Base-by-base conservation (phyloP, 495 filamentous ascomycete species). In the Aspergillus carlsbadensis region DNA sequence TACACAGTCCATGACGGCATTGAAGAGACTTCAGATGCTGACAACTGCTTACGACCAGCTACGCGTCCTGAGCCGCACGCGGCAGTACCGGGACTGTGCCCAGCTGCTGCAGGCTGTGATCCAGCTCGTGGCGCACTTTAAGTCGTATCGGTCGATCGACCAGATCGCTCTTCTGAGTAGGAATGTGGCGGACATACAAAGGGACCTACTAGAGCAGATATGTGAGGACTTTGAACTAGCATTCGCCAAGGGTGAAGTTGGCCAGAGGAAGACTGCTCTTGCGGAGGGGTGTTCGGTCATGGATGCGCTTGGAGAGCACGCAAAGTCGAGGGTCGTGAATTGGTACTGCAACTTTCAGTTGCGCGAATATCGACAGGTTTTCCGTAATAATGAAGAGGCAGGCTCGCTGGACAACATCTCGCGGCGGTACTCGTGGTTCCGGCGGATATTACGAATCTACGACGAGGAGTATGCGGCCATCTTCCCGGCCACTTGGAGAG, bases 271-370 rank as follows among this genome's bases (percentile, higher is more conserved):
- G 59, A 81, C 75, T 11, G 84, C 87, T 62, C 79, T 98, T 42
- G 77, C 86, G 17, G 95, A 98, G 71, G 90, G 89, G 8, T 98
- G 94, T 68, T 76, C 85, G 58, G 93, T 98, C 40, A 94, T 96
- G 84, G 95, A 98, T 78, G 91, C 94, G 35, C 74, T 98, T 43
- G 95, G 95, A 5, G 94, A 98, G 4, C 87, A 88, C 67, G 93
- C 95, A 37, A 82, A 87, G 61, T 81, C 88, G 2, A 78, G 94
- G 52, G 71, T 98, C 21, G 81, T 97, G 59, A 94, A 87, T 21
- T 98, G 94, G 94, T 98, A 98, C 66, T 93, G 95, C 73, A 98
- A 98, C 64, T 96, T 94, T 10, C 90, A 97, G 75, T 77, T 98
- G 55, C 84, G 94, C 35, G 94, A 98, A 71, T 98, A 98, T 67